phyloP scores from a whole-genome alignment of 345 rosid species.

The Crucihimalaya himalaica region DNA sequence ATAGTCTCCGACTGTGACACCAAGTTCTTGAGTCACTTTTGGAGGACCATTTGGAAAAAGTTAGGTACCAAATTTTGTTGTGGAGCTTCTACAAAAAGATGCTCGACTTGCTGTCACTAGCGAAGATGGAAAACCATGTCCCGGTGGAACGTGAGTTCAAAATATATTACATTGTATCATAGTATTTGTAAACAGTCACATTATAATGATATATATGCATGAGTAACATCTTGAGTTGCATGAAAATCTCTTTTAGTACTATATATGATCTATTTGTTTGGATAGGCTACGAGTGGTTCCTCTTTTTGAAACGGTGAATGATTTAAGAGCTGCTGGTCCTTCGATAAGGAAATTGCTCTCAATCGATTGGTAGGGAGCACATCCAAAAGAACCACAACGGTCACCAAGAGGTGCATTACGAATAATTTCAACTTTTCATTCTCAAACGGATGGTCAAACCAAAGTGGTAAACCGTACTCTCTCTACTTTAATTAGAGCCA shows the following conservation, averaged over 20 bases:
- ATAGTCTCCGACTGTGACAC: too few species aligned
- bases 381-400: conserved; percentile 75
- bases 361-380: conserved; percentile 92
- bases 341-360: conserved; percentile 84
- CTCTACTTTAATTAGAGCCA: too few species aligned
- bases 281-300: conserved; percentile 92
- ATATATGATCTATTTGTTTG: neutral
- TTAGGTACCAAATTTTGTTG: too few species aligned
- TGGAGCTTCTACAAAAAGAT: conserved; percentile 97
- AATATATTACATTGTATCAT: neutral
- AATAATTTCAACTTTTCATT: neutral
- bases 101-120: conserved; percentile 84
- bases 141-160: conserved; percentile 77
- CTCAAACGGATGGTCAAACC: too few species aligned
- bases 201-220: neutral
- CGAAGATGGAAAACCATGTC: conserved; percentile 82
- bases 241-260: neutral
- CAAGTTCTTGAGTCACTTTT: too few species aligned
- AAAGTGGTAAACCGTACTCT: too few species aligned
- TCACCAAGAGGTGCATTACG: conserved; percentile 74
- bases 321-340: conserved; percentile 83
- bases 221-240: neutral
- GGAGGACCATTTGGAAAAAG: too few species aligned
- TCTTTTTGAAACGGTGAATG: conserved; percentile 89
- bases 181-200: neutral